These are phyloP conservation scores for Taphrina communis DNA, from an alignment of 1,139 yeast species.

Conservation along the genomic window DNA sequence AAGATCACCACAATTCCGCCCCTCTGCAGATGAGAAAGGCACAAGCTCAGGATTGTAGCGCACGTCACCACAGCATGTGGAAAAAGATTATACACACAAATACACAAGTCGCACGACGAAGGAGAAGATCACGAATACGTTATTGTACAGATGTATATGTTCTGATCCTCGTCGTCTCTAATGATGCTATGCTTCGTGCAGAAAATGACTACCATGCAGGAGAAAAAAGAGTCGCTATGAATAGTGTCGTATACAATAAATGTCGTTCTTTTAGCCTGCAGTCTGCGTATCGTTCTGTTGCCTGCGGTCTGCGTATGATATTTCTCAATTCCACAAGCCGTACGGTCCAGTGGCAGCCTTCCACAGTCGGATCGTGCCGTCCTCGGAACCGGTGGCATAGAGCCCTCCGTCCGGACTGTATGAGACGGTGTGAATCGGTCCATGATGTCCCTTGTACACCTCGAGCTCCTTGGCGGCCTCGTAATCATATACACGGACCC, in stretches of 20 bases:
- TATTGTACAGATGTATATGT: conserved; percentile 11
- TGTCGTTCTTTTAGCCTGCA: not conserved
- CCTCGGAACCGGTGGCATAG: conserved; percentile 71
- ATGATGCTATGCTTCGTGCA: conserved; percentile 15
- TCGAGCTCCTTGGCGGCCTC: conserved; percentile 49
- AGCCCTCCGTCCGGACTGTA: conserved; percentile 53
- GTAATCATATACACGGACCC: conserved; percentile 52
- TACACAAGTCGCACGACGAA: not conserved
- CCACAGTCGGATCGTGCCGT: conserved; percentile 74
- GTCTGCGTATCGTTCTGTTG: not conserved
- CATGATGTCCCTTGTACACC: conserved; percentile 52
- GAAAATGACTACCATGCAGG: conserved; percentile 5
- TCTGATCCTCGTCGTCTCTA: not conserved
- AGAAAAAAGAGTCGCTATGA: conserved; percentile 5
- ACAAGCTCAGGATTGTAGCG: too few species aligned
- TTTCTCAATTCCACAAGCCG: conserved; percentile 51
- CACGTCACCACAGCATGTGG: too few species aligned
- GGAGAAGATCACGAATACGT: not conserved
- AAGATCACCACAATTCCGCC: too few species aligned
- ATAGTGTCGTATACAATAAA: not conserved
- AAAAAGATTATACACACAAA: too few species aligned
- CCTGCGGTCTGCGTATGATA: not conserved
- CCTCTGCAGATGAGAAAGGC: too few species aligned
- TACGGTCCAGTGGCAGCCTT: conserved; percentile 50
- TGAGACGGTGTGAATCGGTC: conserved; percentile 53